Percentiles rank a stretch among this genome's conserved stretches.
These are phyloP conservation scores for Dothideomycetes sp. DNA, from an alignment of 2,329 filamentous ascomycete species.

Conservation along the genomic window DNA sequence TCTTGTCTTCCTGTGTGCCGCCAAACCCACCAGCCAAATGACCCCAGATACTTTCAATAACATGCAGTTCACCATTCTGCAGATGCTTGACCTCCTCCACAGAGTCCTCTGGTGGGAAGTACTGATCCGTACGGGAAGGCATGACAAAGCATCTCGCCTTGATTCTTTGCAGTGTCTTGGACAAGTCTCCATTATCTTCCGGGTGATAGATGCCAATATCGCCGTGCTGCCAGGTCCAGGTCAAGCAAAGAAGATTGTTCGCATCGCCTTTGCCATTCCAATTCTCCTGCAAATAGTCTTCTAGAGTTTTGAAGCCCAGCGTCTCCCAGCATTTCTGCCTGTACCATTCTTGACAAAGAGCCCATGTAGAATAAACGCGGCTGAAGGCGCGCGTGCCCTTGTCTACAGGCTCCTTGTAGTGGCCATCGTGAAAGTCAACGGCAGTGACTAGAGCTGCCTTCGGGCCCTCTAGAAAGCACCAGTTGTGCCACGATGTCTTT, in stretches of 20 bases:
- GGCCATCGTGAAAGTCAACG: slow-evolving; percentile 28
- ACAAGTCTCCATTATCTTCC: slow-evolving; percentile 20
- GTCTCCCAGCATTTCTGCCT: slow-evolving; percentile 25
- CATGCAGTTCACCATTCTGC: slow-evolving; percentile 18
- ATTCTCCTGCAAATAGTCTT: slow-evolving; percentile 21
- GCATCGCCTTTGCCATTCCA: slow-evolving; percentile 18
- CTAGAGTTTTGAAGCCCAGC: slow-evolving; percentile 20
- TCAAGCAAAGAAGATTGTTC: slow-evolving; percentile 26
- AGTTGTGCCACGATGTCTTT: slow-evolving; percentile 41
- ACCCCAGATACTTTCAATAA: slow-evolving; percentile 29
- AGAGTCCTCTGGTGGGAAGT: slow-evolving; percentile 29
- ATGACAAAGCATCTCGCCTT: slow-evolving; percentile 27
- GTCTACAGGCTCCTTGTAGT: slow-evolving; percentile 14
- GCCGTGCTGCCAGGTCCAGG: slow-evolving; percentile 32
- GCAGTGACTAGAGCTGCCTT: slow-evolving; percentile 36
- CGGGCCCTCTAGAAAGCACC: slow-evolving; percentile 44
- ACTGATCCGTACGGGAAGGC: slow-evolving; percentile 29
- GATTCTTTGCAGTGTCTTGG: slow-evolving; percentile 24
- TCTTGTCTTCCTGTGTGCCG: slow-evolving; percentile 23
- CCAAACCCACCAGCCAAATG: slow-evolving; percentile 29
- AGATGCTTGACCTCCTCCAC: slow-evolving; percentile 25
- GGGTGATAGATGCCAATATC: slow-evolving; percentile 24
- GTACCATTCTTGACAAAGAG: slow-evolving; percentile 30
- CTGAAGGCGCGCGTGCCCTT: slow-evolving; percentile 26
- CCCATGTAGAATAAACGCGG: slow-evolving; percentile 29